Evolutionary conservation across 2,329 filamentous ascomycete species (phyloP).

Genomic region (Penicillium sp.): DNA sequence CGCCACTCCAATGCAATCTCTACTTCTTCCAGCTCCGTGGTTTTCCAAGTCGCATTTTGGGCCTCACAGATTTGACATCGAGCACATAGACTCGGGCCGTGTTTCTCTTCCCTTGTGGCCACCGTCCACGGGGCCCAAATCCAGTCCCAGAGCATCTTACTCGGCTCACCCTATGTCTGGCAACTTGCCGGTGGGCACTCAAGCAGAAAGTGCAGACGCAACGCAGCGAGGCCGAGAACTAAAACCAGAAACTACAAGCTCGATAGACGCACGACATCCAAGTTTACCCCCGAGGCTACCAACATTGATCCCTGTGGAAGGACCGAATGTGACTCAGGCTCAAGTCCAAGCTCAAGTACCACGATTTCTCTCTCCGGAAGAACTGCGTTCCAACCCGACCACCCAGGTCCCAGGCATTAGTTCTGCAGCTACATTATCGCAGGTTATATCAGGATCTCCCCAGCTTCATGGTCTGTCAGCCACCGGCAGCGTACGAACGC

Average conservation of each 20-base stretch:
- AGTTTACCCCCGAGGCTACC: slow-evolving; percentile 12
- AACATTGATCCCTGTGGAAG: slow-evolving; percentile 16
- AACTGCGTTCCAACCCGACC: background rate
- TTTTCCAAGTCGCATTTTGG: slow-evolving; percentile 34
- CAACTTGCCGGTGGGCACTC: slow-evolving; percentile 35
- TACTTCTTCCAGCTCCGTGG: slow-evolving; percentile 37
- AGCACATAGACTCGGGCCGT: slow-evolving; percentile 31
- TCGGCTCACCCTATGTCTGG: slow-evolving; percentile 43
- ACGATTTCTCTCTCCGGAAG: slow-evolving; percentile 11
- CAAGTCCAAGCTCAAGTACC: background rate
- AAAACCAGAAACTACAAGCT: background rate
- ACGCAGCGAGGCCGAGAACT: slow-evolving; percentile 21
- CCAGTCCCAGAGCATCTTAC: slow-evolving; percentile 36
- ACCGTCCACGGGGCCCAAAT: slow-evolving; percentile 35
- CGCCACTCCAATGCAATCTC: slow-evolving; percentile 36
- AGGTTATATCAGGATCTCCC: slow-evolving; percentile 17
- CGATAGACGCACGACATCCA: slow-evolving; percentile 2
- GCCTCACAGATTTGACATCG: slow-evolving; percentile 30
- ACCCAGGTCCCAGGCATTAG: slow-evolving; percentile 15
- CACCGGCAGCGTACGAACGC: slow-evolving; percentile 19
- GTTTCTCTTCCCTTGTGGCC: slow-evolving; percentile 31
- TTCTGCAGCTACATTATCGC: slow-evolving; percentile 4
- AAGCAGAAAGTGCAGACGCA: slow-evolving; percentile 34
- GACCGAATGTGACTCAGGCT: slow-evolving; percentile 16
- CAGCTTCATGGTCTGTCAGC: slow-evolving; percentile 22